A percentile compares a stretch with the other conserved stretches of the same genome.
Evolutionary conservation across 2,329 filamentous ascomycete species (phyloP).

Genomic region (Penicillium freii): DNA sequence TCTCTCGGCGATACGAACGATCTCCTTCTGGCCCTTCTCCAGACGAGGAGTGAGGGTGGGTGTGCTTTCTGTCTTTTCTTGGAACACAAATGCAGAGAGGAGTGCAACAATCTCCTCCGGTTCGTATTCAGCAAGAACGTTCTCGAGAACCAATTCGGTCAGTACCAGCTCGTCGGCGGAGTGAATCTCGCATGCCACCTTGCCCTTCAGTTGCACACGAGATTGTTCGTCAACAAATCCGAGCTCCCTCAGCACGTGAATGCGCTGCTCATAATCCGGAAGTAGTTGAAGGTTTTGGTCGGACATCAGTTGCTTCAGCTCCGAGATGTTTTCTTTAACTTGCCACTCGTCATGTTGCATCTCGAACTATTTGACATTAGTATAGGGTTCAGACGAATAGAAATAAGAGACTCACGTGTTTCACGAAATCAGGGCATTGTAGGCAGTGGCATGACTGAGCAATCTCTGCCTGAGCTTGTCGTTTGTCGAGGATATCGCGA

Average conservation of each 20-base stretch:
- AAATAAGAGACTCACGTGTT: slow-evolving; percentile 67
- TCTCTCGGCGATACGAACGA: slow-evolving; percentile 86
- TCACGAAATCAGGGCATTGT: slow-evolving; percentile 73
- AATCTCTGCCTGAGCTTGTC: slow-evolving; percentile 61
- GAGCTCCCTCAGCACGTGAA: slow-evolving; percentile 86
- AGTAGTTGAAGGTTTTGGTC: slow-evolving; percentile 95
- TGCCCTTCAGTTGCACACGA: slow-evolving; percentile 92
- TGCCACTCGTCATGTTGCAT: slow-evolving; percentile 98
- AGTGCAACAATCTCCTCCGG: slow-evolving; percentile 95
- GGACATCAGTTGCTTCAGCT: slow-evolving; percentile 83
- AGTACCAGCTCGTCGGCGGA: slow-evolving; percentile 94
- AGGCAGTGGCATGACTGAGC: slow-evolving; percentile 66
- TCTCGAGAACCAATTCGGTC: slow-evolving; percentile 93
- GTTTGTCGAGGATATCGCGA: slow-evolving; percentile 73
- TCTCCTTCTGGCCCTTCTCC: slow-evolving; percentile 77
- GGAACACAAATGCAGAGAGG: slow-evolving; percentile 92
- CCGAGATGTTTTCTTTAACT: slow-evolving; percentile 87
- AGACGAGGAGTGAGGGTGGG: slow-evolving; percentile 80
- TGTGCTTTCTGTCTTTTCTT: slow-evolving; percentile 84
- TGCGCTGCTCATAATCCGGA: slow-evolving; percentile 93
- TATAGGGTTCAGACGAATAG: not conserved
- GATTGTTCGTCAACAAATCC: slow-evolving; percentile 85
- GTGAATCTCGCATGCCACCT: slow-evolving; percentile 97
- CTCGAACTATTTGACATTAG: slow-evolving; percentile 62
- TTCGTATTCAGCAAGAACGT: slow-evolving; percentile 91